Evolutionary conservation across 108 stramenopile species (phyloP), one percentile per base, ranked within the genome.

Genomic region (Conticribra weissflogii): DNA sequence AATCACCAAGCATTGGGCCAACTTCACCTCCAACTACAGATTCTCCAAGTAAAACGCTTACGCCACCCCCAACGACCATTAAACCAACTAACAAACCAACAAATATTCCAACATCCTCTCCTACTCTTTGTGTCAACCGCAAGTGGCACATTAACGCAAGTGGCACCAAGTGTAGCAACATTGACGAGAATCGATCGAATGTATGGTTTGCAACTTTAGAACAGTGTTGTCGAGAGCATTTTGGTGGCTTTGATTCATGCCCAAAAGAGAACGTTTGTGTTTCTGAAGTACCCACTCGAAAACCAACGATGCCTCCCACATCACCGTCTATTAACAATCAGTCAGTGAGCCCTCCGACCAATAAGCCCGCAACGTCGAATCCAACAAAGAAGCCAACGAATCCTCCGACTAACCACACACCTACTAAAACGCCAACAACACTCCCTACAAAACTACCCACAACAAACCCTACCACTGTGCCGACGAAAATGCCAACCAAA

Each of bases 391-490:
- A n/a, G n/a, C 36, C 36, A 41, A 41, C 36, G 36, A 41, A 41
- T 41, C 36, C 36, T 41, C 36, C 36, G 36, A 41, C 36, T 9
- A 41, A 9, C 12, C 36, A 9, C 12, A 5, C 36, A 41, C 36
- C 36, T 3, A 60, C 59, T 23, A n/a, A 60, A 5, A 24, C 24
- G 19, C 59, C 59, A 9, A 60, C 59, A 60, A 45, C 31, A 3
- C 41, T 41, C 3, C 41, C 59, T 41, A 45, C 44, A 22, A 59
- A 0, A 31, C 18, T 41, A 9, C 36, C 36, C 5, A 41, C 36
- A 41, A 41, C 36, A 41, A 41, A 41, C 12, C 12, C 36, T 41
- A 5, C 36, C 5, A 41, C 36, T 5, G 12, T 41, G 5, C 36
- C 36, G 12, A n/a, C n/a, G n/a, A n/a, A n/a, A n/a, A n/a, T n/a